phyloP scores from a whole-genome alignment of 192 early-diverging fungal species.

The Entophlyctis helioformis region DNA sequence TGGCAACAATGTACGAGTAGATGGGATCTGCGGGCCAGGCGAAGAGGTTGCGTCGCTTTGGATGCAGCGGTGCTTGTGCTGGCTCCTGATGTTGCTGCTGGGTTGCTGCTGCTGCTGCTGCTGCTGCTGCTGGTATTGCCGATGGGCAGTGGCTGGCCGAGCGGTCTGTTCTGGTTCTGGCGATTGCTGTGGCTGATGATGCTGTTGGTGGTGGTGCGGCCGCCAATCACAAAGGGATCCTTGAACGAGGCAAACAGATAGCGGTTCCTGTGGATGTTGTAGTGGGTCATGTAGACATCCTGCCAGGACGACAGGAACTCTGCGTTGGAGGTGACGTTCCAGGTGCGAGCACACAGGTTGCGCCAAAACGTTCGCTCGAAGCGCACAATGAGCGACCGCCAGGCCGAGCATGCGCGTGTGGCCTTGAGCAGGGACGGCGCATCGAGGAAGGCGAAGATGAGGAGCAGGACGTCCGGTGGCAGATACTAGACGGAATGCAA shows the following conservation, averaged over 20 bases:
- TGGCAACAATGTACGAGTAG: constrained; percentile 16
- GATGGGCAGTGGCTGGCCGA: not conserved
- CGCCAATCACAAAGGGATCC: not conserved
- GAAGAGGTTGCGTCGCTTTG: constrained; percentile 6
- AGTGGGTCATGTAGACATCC: constrained; percentile 11
- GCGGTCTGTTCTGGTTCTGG: not conserved
- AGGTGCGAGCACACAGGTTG: constrained; percentile 1
- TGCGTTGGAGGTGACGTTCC: constrained; percentile 1
- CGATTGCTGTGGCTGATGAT: not conserved
- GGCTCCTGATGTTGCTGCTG: not conserved
- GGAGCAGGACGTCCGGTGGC: constrained; percentile 11
- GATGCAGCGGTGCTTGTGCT: not conserved
- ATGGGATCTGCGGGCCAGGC: constrained; percentile 20
- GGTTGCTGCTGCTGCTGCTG: not conserved
- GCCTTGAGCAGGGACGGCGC: constrained; percentile 3
- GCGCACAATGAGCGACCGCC: constrained; percentile 4
- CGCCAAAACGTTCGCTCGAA: constrained; percentile 11
- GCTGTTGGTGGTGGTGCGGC: too few relatives aligned
- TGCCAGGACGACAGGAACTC: constrained; percentile 5
- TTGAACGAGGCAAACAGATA: constrained; percentile 1
- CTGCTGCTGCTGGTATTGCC: not conserved
- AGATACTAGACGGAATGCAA: too few relatives aligned
- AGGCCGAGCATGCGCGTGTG: constrained; percentile 4
- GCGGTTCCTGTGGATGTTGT: constrained; percentile 8
- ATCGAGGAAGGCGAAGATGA: constrained; percentile 12